Base-by-base conservation (phyloP, 2,329 filamentous ascomycete species). In the Trichoderma lentiforme region DNA sequence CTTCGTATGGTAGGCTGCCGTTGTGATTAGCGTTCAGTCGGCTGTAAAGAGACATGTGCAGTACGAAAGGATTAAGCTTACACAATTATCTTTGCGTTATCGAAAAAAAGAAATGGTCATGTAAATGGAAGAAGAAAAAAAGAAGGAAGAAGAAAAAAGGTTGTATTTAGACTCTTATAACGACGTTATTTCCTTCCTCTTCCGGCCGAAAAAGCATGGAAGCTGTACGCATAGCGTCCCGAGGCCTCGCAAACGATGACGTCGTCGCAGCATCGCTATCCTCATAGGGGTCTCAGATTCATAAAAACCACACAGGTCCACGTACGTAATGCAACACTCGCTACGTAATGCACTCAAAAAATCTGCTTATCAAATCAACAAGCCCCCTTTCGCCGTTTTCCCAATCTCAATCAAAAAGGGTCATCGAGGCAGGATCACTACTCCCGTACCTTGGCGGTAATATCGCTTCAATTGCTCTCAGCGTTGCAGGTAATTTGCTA, bases 211-310 rank as follows among this genome's bases (percentile, higher is more conserved):
- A 39, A 43, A 43, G 18, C 39, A 36, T 36, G 15, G 39, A 51
- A 60, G 64, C 53, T 47, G 34, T 11, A 39, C 15, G 36, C 6
- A 43, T 60, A 8, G 56, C 34, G 36, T 32, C 53, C 53, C 57
- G n/a, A 60, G 56, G 66, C 26, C 56, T 69, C 66, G 66, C 57
- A 6, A 57, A 53, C 57, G 66, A 69, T 69, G 66, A 69, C 66
- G 66, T 69, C 57, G 66, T 51, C 66, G 21, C n/a, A 18, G 53
- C 64, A 26, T 30, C 39, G 28, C 30, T 30, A 43, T 62, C 32
- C 21, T 53, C 47, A 53, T 53, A 53, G 47, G 47, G 47, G 47
- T 53, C 47, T 39, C 36, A 18, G 34, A 39, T 15, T 14, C 34
- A 39, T 12, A 39, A 39, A 39, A 15, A 5, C 12, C 21, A 21